Conservation (phyloP, 306 rosid species). For the Begonia loranthoides region DNA sequence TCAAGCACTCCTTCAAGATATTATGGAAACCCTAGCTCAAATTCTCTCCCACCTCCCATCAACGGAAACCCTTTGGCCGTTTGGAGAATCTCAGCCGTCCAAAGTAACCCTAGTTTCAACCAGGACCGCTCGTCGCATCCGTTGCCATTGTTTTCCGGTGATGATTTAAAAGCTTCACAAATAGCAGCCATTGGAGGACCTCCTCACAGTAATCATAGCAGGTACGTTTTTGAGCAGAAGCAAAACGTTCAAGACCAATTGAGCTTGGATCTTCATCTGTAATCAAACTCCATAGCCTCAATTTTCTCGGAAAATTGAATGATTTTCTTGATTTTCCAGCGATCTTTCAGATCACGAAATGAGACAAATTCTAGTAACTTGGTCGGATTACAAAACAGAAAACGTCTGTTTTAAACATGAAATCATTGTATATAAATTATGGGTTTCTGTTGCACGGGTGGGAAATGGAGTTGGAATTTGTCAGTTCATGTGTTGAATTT, state of each 20-base stretch:
- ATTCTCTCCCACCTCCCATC: conserved; percentile 34
- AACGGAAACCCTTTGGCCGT: conserved; percentile 63
- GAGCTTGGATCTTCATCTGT: conserved; percentile 94
- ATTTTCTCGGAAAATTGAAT: conserved; percentile 1
- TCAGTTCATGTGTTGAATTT: no score
- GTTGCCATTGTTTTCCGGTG: conserved; percentile 42
- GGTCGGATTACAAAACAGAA: no score
- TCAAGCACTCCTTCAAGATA: conserved; percentile 9
- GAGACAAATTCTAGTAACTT: no score
- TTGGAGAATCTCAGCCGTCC: conserved; percentile 53
- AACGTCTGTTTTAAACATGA: no score
- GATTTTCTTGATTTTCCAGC: not conserved
- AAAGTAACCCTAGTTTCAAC: conserved; percentile 33
- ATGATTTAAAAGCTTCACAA: conserved; percentile 27
- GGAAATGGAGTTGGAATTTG: no score
- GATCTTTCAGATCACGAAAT: no score
- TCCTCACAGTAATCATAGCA: conserved; percentile 21
- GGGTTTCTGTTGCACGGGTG: no score
- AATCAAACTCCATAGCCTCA: conserved; percentile 10
- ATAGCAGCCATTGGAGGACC: conserved; percentile 16
- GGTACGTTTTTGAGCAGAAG: conserved; percentile 36
- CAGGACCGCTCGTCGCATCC: conserved; percentile 38
- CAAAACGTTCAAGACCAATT: conserved; percentile 48
- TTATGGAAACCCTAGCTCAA: conserved; percentile 30
- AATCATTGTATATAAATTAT: no score